Conservation (phyloP, 192 early-diverging fungal genomes). For the Radiomyces spectabilis region DNA sequence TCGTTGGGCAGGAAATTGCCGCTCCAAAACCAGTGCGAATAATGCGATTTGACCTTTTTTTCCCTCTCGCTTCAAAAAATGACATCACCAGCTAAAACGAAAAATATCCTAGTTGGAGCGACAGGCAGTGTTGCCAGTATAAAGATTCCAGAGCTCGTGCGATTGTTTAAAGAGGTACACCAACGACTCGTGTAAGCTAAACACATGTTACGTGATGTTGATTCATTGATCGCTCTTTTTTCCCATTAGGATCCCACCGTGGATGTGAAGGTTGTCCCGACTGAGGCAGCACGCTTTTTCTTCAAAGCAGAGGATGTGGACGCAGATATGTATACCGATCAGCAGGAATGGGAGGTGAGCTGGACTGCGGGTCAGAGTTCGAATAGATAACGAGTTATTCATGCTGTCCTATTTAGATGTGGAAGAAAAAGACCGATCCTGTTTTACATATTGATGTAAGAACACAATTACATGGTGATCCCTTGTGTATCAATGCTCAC, state of each 20-base stretch:
- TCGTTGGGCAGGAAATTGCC: no score
- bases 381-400: not conserved
- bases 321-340: conserved; percentile 64
- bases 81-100: no score
- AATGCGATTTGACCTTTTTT: not conserved
- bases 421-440: conserved; percentile 80
- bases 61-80: not conserved
- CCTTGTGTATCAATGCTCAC: not conserved
- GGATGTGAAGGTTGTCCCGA: conserved; percentile 75
- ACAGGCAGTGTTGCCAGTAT: conserved; percentile 91
- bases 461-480: no score
- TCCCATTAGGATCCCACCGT: conserved; percentile 37
- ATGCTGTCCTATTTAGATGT: conserved; percentile 34
- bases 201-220: not conserved
- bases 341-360: conserved; percentile 79
- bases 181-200: not conserved
- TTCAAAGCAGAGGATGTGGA: conserved; percentile 53
- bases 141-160: conserved; percentile 75
- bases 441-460: conserved; percentile 89
- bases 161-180: conserved; percentile 22
- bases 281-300: conserved; percentile 81
- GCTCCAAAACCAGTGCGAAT: no score
- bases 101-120: conserved; percentile 68
- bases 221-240: not conserved
- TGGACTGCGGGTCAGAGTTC: not conserved